Conservation (phyloP, 768 basidiomycete species). For the Lentinula sp. region DNA sequence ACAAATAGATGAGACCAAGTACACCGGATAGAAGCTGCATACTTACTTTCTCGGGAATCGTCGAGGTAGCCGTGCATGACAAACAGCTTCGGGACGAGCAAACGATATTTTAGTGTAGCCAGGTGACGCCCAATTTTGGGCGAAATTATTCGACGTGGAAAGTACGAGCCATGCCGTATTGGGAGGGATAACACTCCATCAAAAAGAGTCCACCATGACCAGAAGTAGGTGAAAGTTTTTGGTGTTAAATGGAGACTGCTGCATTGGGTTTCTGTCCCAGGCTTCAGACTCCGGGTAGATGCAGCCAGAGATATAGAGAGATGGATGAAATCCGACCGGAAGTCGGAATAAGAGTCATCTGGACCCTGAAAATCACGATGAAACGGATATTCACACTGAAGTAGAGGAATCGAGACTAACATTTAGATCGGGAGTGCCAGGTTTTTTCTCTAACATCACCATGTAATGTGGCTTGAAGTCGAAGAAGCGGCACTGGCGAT, state of each 20-base stretch:
- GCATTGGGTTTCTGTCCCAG: conserved; percentile 23
- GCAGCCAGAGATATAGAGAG: conserved; percentile 81
- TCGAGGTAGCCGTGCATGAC: conserved; percentile 87
- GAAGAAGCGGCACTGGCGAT: conserved; percentile 76
- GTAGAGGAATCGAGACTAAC: conserved; percentile 24
- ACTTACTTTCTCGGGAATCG: conserved; percentile 58
- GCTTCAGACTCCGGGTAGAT: conserved; percentile 34
- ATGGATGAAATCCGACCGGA: conserved; percentile 93
- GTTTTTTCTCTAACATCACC: conserved; percentile 56
- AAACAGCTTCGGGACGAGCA: conserved; percentile 70
- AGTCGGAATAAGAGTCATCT: conserved; percentile 77
- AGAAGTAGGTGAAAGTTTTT: conserved; percentile 82
- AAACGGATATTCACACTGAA: background rate
- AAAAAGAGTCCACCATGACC: conserved; percentile 88
- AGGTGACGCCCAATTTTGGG: conserved; percentile 87
- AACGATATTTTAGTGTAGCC: conserved; percentile 88
- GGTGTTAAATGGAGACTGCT: conserved; percentile 86
- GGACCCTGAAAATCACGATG: conserved; percentile 24
- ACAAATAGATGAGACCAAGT: conserved; percentile 5
- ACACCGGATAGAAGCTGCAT: background rate
- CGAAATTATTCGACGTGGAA: conserved; percentile 62
- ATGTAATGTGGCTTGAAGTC: conserved; percentile 77
- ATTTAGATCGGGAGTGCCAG: conserved; percentile 32
- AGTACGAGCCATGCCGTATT: conserved; percentile 82
- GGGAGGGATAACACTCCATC: conserved; percentile 74